Base-by-base conservation (phyloP, 495 filamentous ascomycete species). In the Xanthoparmelia taractica region DNA sequence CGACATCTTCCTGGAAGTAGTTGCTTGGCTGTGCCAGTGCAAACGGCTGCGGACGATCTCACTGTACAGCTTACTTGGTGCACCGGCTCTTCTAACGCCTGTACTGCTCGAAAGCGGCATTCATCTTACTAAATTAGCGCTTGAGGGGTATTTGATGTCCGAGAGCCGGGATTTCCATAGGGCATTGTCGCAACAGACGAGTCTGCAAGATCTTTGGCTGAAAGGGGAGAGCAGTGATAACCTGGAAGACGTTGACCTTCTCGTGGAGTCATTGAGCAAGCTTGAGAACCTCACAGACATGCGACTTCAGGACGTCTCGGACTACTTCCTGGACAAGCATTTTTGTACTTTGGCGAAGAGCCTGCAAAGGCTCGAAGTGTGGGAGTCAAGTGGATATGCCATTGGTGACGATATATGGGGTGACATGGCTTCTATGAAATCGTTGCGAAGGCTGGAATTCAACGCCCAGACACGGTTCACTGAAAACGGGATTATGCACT, bases 381-480 rank as follows among this genome's bases (percentile, higher is more conserved):
- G 88, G 41, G 79, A 75, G 67, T 75, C 79, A 31, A 78, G 80
- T 59, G 82, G 84, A 40, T 82, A 81, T 47, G 78, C 77, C 15
- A 74, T 85, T 36, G 75, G 79, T 0, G 80, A 87, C 64, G 74
- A 73, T 47, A 71, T 80, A 15, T 83, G 82, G 71, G 68, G 73
- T 15, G 68, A 68, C 6, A 74, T 81, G 34, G 57, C 81, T 12
- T 62, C 70, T 43, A 67, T 76, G 33, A 64, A 69, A 7, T 67
- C 71, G n/a, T 73, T 87, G 33, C 76, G 73, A 37, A 68, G 66
- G 8, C 74, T 87, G 2, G 72, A 70, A 33, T 73, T 84, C 38
- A 75, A 75, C 58, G 78, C 78, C 38, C 48, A 74, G 5, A 81
- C 82, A 18, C 61, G 66, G 13, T 83, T 87, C 70, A 77, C 75